Evolutionary conservation across 805 yeast species (phyloP), one percentile per base, ranked within the genome.

Genomic region (Zygosaccharomyces kombuchaensis): DNA sequence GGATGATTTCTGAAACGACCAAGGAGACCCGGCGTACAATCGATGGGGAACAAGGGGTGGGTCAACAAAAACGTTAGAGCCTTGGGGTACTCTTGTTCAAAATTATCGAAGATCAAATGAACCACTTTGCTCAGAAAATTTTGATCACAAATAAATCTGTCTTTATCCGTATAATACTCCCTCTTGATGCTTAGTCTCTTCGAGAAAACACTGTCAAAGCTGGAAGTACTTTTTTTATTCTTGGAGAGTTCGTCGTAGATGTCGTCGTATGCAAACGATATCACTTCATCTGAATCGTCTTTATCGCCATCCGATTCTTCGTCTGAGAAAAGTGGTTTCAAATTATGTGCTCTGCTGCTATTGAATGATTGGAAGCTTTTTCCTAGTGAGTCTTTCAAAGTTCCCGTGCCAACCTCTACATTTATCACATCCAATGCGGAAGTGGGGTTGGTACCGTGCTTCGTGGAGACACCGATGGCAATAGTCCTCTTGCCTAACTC

Each of bases 41-140:
- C 67, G 12, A 70, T 64, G 8, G 97, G 96, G 66, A 84, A 89
- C 14, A 87, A 68, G 13, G 96, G 96, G 68, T 91, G 96, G 2
- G 96, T 85, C 51, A 91, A 71, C 27, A 90, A 71, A 59, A 87
- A 90, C 1, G 84, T 76, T 39, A 87, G 65, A 2, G 88, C 72
- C 67, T 56, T 82, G 81, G 42, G 93, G 75, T 59, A 66, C 49
- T 51, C 50, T 32, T 55, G 60, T 54, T 45, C 51, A 50, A 55
- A 61, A 14, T 46, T 55, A 17, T 54, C 52, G 38, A 82, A 67
- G 6, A 76, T 72, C 50, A 74, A 67, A 27, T 60, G 68, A 22
- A 74, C 70, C 6, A 80, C 67, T 38, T 66, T 62, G 36, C 65
- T 67, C 41, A 87, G 67, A 50, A 86, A 79, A 23, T 64, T 68